Evolutionary conservation across 306 rosid genomes (phyloP), one percentile per base, ranked within the genome.

Genomic region (Dicorynia guianensis): DNA sequence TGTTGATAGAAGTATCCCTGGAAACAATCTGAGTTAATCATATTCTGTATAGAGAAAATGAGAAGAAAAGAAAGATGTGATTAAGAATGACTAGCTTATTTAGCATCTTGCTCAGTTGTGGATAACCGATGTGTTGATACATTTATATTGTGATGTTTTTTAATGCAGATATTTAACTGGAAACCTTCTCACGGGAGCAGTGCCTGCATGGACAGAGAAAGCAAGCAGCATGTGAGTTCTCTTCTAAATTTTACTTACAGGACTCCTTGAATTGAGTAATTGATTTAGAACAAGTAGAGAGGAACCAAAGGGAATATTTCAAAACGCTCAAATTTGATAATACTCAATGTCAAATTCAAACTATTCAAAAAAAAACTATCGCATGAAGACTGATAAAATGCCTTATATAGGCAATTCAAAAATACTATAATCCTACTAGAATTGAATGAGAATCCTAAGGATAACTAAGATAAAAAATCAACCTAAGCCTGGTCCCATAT

Each of bases 111-210:
- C 15, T 20, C 17, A 39, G 18, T 67, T 34, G 17, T 57, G 11
- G 17, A 40, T 42, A 58, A 19, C 42, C 56, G 19, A 46, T 48
- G 19, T 8, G 15, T n/a, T 56, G 13, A 7, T 12, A 54, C 36
- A 33, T 70, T 54, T 55, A 49, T 57, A 36, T 59, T 13, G 65
- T 80, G 71, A 55, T 63, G 48, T 54, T 63, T 56, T 67, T 17
- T 63, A 11, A 13, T 33, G 33, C 47, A 93, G 98, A 79, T 87
- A 84, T 81, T 85, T 93, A 63, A 89, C 93, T 49, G 92, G 96
- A 83, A 91, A 93, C 79, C 35, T 76, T 84, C 86, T 93, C 25
- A 80, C 78, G 5, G 98, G 97, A 73, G 0, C 30, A 0, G 60
- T 85, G 69, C 97, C 92, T 40, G 5, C 14, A 8, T 90, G 91